Conservation (phyloP, 2,329 filamentous ascomycete species). For the Penicillium sp. region DNA sequence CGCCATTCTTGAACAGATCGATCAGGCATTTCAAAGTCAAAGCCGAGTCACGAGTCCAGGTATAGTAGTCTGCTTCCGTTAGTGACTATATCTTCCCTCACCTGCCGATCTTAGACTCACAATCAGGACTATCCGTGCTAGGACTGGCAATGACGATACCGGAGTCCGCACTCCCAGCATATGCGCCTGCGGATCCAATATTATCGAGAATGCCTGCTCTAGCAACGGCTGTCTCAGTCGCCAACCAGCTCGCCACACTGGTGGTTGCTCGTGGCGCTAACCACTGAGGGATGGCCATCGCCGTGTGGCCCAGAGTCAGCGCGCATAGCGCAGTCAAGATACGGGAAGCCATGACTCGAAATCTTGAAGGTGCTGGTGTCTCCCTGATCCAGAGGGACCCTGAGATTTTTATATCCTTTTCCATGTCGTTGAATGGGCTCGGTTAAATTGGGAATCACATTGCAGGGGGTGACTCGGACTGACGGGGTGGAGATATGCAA, state of each 20-base stretch:
- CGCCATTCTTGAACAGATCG: slow-evolving; percentile 65
- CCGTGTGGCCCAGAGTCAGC: slow-evolving; percentile 18
- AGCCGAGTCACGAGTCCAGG: slow-evolving; percentile 74
- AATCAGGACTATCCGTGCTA: slow-evolving; percentile 49
- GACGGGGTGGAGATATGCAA: slow-evolving; percentile 1
- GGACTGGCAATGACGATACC: slow-evolving; percentile 58
- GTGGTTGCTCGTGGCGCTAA: slow-evolving; percentile 18
- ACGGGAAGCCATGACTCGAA: slow-evolving; percentile 15
- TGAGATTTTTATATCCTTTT: slow-evolving; percentile 13
- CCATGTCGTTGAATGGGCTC: background rate
- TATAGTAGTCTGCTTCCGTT: slow-evolving; percentile 66
- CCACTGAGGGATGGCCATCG: slow-evolving; percentile 15
- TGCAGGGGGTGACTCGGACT: background rate
- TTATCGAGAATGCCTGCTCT: slow-evolving; percentile 56
- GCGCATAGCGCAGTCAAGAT: slow-evolving; percentile 23
- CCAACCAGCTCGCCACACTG: slow-evolving; percentile 25
- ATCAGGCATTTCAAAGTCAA: slow-evolving; percentile 68
- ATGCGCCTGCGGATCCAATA: slow-evolving; percentile 53
- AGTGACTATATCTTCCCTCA: background rate
- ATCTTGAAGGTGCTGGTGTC: background rate
- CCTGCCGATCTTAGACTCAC: slow-evolving; percentile 35
- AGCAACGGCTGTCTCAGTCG: slow-evolving; percentile 48
- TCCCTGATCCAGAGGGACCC: background rate
- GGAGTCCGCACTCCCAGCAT: slow-evolving; percentile 48
- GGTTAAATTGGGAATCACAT: background rate